These are phyloP conservation scores for Isoetes engelmannii DNA, from an alignment of 83 land plant species.

Conservation along the genomic window DNA sequence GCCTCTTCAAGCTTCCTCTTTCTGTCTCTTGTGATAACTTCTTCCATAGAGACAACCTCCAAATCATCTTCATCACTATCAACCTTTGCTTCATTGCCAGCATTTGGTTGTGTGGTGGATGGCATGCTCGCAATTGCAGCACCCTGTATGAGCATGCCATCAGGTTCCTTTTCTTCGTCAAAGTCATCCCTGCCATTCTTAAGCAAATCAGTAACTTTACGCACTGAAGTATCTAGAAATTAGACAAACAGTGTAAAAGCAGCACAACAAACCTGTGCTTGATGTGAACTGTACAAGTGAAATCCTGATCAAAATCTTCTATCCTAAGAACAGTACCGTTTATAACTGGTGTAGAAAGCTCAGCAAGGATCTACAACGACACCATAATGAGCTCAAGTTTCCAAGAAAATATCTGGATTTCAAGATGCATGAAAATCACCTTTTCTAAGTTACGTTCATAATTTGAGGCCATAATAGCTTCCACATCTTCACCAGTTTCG, in stretches of 20 bases:
- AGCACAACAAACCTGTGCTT: constrained; percentile 71
- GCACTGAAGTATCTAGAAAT: not conserved
- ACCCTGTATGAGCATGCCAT: constrained; percentile 71
- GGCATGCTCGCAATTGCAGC: constrained; percentile 5
- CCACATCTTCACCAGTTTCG: constrained; percentile 96
- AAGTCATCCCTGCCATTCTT: constrained; percentile 54
- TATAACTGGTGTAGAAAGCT: constrained; percentile 67
- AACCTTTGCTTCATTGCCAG: constrained; percentile 18
- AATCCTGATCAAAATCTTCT: constrained; percentile 91
- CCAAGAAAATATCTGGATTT: not conserved
- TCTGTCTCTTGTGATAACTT: constrained; percentile 22
- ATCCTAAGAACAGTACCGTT: constrained; percentile 61
- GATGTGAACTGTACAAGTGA: constrained; percentile 72
- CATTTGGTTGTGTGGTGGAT: constrained; percentile 16
- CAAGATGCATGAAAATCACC: constrained; percentile 31
- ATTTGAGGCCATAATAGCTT: constrained; percentile 60
- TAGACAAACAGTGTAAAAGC: not conserved
- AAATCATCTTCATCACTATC: constrained; percentile 31
- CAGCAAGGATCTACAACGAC: constrained; percentile 51
- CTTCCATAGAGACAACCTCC: constrained; percentile 21
- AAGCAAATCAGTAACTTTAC: not conserved
- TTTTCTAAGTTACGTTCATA: constrained; percentile 77
- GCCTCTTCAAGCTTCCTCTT: constrained; percentile 35
- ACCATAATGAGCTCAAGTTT: not conserved
- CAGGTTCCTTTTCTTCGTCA: constrained; percentile 81